A percentile compares a stretch with the other conserved stretches of the same genome.
Conservation (phyloP, 495 filamentous ascomycete species). For the Staphylotrichum tortipilum region DNA sequence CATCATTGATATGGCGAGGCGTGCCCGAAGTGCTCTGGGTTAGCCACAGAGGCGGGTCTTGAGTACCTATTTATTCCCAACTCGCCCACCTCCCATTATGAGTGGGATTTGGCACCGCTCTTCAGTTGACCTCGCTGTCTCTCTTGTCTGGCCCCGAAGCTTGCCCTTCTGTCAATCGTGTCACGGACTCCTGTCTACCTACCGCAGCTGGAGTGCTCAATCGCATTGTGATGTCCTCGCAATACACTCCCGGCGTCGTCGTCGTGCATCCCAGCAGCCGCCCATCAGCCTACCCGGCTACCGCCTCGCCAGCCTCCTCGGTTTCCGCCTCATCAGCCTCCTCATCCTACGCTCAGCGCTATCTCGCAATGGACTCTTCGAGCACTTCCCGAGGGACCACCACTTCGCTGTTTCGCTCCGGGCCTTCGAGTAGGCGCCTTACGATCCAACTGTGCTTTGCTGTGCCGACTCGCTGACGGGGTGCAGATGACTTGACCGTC, state of each 20-base stretch:
- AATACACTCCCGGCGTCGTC: conserved; percentile 2
- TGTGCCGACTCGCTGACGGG: not conserved
- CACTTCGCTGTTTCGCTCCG: conserved; percentile 6
- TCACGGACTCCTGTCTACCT: too few relatives aligned
- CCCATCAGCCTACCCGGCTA: conserved; percentile 1
- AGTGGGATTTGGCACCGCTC: too few relatives aligned
- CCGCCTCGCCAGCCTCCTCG: conserved; percentile 8
- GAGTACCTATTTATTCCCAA: too few relatives aligned
- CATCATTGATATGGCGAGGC: not conserved
- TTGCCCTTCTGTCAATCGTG: too few relatives aligned
- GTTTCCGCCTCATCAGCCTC: too few relatives aligned
- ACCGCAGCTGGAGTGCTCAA: too few relatives aligned
- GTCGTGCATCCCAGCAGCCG: conserved; percentile 6
- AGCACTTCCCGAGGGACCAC: not conserved
- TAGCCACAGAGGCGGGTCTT: too few relatives aligned
- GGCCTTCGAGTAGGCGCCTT: conserved; percentile 3
- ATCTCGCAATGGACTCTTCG: conserved; percentile 9
- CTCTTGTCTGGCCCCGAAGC: too few relatives aligned
- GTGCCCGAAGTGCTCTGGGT: not conserved
- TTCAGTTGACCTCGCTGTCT: too few relatives aligned
- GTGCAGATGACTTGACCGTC: not conserved
- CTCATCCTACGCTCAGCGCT: conserved; percentile 1
- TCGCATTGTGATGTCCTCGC: conserved; percentile 13
- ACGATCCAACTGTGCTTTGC: not conserved
- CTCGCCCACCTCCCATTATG: too few relatives aligned